phyloP scores from a whole-genome alignment of 225 moss, liverwort and hornwort genomes.

The Marchantia paleacea region DNA sequence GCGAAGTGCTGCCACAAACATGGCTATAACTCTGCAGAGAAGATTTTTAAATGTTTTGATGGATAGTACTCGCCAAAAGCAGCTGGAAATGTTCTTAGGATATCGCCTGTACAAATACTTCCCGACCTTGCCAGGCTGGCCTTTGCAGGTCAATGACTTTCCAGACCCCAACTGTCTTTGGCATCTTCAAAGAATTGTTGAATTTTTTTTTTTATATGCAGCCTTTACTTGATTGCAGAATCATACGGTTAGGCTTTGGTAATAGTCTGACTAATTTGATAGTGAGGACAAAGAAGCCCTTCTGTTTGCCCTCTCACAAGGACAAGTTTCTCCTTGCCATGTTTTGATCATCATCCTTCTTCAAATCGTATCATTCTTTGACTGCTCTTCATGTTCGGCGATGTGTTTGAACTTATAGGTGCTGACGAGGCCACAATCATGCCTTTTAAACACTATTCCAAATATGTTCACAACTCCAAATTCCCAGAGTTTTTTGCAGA shows the following conservation, averaged over 20 bases:
- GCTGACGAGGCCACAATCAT: slow-evolving; percentile 77
- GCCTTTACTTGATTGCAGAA: no score
- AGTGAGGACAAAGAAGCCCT: background rate
- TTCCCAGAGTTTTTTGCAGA: slow-evolving; percentile 64
- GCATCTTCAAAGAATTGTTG: background rate
- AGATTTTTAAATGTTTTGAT: slow-evolving; percentile 82
- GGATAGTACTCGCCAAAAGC: slow-evolving; percentile 91
- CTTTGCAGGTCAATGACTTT: slow-evolving; percentile 62
- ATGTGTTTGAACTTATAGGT: slow-evolving; percentile 50
- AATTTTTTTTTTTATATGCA: no score
- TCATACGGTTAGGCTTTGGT: background rate
- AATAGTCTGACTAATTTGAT: no score
- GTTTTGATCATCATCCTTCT: background rate
- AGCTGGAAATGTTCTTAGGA: slow-evolving; percentile 93
- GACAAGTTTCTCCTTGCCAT: background rate
- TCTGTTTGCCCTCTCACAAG: background rate
- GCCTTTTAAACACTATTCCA: slow-evolving; percentile 76
- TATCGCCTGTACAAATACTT: slow-evolving; percentile 82
- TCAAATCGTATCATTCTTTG: background rate
- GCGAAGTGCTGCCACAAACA: slow-evolving; percentile 79
- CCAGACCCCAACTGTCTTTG: background rate
- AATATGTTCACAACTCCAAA: slow-evolving; percentile 69
- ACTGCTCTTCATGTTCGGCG: background rate
- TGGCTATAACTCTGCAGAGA: slow-evolving; percentile 95
- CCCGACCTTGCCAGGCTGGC: slow-evolving; percentile 79